phyloP scores from a whole-genome alignment of 2,329 filamentous ascomycete genomes.

The Pezicula radicicola region DNA sequence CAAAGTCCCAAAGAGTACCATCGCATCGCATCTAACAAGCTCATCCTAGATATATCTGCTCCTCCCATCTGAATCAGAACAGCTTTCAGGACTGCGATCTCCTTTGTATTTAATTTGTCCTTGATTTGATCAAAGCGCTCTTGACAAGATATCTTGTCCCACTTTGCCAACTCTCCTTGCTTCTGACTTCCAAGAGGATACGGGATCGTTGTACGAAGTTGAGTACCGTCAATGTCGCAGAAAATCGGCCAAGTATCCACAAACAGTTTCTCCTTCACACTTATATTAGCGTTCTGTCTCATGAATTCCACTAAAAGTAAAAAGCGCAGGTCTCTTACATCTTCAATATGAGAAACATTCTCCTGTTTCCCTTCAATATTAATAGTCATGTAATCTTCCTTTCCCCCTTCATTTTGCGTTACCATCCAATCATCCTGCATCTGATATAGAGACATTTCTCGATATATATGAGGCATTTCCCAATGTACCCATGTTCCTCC shows the following conservation, averaged over 20 bases:
- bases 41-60: not conserved
- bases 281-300: not conserved
- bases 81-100: not conserved
- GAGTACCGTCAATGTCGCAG: not conserved
- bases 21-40: not conserved
- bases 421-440: slow-evolving; percentile 20
- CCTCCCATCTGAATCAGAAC: not conserved
- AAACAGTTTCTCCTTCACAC: not conserved
- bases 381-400: not conserved
- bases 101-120: not conserved
- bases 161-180: not conserved
- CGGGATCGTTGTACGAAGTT: not conserved
- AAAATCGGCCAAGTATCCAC: not conserved
- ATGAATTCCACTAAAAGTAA: not conserved
- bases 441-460: slow-evolving; percentile 33
- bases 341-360: not conserved
- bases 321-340: not conserved
- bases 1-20: not conserved
- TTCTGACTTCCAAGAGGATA: not conserved
- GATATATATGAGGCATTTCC: slow-evolving; percentile 30
- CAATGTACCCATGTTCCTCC: slow-evolving; percentile 41
- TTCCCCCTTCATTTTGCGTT: not conserved
- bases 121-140: not conserved
- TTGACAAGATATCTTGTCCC: not conserved
- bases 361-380: not conserved